These are phyloP conservation scores for Lagenaria siceraria DNA, from an alignment of 306 rosid genomes.

Conservation along the genomic window DNA sequence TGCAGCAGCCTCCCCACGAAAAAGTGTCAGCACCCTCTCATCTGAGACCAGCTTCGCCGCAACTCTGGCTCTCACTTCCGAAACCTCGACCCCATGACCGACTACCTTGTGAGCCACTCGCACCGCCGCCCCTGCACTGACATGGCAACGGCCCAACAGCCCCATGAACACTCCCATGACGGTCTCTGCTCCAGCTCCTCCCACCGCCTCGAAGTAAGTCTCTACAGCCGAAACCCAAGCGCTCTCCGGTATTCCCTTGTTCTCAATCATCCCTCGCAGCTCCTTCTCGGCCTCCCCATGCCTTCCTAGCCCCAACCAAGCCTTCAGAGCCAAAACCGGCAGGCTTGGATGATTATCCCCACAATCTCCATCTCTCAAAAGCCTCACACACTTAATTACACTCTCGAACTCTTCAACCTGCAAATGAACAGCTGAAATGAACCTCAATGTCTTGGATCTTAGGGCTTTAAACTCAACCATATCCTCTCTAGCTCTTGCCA, in stretches of 20 bases:
- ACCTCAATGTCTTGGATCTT: slow-evolving; percentile 60
- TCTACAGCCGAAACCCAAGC: slow-evolving; percentile 88
- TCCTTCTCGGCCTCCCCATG: slow-evolving; percentile 78
- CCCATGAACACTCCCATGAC: slow-evolving; percentile 84
- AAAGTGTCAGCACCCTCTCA: slow-evolving; percentile 71
- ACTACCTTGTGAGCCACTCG: slow-evolving; percentile 59
- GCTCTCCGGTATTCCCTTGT: slow-evolving; percentile 65
- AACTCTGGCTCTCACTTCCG: slow-evolving; percentile 62
- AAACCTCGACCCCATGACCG: slow-evolving; percentile 39
- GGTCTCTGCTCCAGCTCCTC: slow-evolving; percentile 85
- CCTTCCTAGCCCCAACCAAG: slow-evolving; percentile 75
- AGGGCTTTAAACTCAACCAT: slow-evolving; percentile 33
- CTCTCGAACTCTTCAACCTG: slow-evolving; percentile 74
- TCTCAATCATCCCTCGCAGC: slow-evolving; percentile 71
- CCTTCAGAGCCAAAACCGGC: slow-evolving; percentile 87
- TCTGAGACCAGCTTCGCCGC: slow-evolving; percentile 82
- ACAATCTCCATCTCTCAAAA: slow-evolving; percentile 56
- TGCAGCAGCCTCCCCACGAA: slow-evolving; percentile 38
- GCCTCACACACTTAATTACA: slow-evolving; percentile 78
- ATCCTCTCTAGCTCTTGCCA: slow-evolving; percentile 40
- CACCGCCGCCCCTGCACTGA: slow-evolving; percentile 77
- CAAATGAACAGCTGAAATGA: slow-evolving; percentile 71
- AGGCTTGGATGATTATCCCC: slow-evolving; percentile 80
- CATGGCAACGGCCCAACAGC: slow-evolving; percentile 70
- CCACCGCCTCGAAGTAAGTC: slow-evolving; percentile 56